A percentile compares a stretch with the other conserved stretches of the same genome.
phyloP scores from a whole-genome alignment of 2,329 filamentous ascomycete species.

The Curvularia verruculosa region DNA sequence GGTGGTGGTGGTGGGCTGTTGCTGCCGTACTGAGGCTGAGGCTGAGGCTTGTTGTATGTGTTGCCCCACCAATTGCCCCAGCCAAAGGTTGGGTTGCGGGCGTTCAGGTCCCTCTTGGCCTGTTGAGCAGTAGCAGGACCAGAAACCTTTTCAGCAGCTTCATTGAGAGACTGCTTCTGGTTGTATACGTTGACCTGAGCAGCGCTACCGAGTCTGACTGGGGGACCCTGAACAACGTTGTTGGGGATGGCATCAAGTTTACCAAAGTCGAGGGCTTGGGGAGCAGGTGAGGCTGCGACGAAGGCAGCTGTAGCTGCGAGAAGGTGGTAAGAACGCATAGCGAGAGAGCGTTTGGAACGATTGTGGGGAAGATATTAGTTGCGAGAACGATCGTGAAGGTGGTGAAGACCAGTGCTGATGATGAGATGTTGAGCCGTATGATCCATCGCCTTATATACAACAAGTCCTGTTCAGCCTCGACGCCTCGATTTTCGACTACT shows the following conservation, averaged over 20 bases:
- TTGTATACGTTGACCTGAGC: slow-evolving; percentile 18
- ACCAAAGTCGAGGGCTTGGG: slow-evolving; percentile 24
- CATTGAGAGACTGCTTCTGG: slow-evolving; percentile 21
- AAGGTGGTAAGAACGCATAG: slow-evolving; percentile 31
- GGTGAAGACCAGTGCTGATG: slow-evolving; percentile 14
- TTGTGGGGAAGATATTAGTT: neutral
- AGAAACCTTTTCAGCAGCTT: slow-evolving; percentile 6
- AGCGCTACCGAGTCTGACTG: slow-evolving; percentile 16
- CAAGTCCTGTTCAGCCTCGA: neutral
- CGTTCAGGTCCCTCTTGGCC: slow-evolving; percentile 20
- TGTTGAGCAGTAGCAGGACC: slow-evolving; percentile 20
- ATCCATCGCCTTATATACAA: slow-evolving; percentile 12
- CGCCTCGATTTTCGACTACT: slow-evolving; percentile 3
- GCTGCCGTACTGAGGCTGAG: neutral
- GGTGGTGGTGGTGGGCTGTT: neutral
- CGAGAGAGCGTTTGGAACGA: slow-evolving; percentile 9
- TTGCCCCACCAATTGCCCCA: slow-evolving; percentile 6
- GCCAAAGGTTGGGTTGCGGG: slow-evolving; percentile 10
- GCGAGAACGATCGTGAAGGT: slow-evolving; percentile 6
- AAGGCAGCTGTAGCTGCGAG: slow-evolving; percentile 29
- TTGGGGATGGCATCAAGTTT: slow-evolving; percentile 15
- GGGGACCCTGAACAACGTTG: slow-evolving; percentile 21
- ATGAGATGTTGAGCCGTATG: slow-evolving; percentile 1
- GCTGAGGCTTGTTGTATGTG: slow-evolving; percentile 6
- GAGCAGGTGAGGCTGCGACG: slow-evolving; percentile 29